Base-by-base conservation (phyloP, 352 stramenopile species). In the Globisporangium canariense region DNA sequence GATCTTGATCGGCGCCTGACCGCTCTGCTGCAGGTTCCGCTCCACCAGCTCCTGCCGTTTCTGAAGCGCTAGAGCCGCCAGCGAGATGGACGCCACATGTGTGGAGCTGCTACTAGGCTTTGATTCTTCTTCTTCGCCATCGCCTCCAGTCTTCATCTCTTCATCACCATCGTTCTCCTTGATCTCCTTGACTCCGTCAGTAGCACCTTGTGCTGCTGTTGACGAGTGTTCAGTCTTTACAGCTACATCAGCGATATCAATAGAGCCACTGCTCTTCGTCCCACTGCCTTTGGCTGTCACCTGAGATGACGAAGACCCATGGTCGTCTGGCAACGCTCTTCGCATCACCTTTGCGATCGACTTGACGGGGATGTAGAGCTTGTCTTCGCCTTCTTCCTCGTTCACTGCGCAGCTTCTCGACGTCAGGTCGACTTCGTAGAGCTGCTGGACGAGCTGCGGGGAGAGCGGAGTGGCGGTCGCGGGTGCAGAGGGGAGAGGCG, bases 341-440 rank as follows among this genome's bases (percentile, higher is more conserved):
- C 81, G 74, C 86, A 94, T 94, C 53, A 94, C 77, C 56, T 91
- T 93, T 4, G 76, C 66, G n/a, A 94, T 75, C 2, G 70, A 69
- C 43, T 90, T 89, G 3, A 74, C 22, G 1, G 86, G 83, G 22
- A 94, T 77, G 69, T 94, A 94, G 56, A 94, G 78, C 47, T 86
- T 86, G 16, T 91, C 82, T 6, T 94, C 86, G 22, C 68, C 66
- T 34, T 90, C 84, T 14, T 85, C 76, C 0, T 64, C 46, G 11
- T 53, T 65, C 0, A 70, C 59, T 4, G 30, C 61, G 60, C 71
- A 88, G n/a, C 64, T 80, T 52, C 86, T 74, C 18, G 73, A 77
- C 7, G 69, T 72, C 60, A 90, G 58, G 65, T 91, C 82, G 1
- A 91, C 58, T 34, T 93, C 81, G 52, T 86, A 93, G 55, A 90